Base-by-base conservation (phyloP, 2,329 filamentous ascomycete species). In the Penicillium sp. region DNA sequence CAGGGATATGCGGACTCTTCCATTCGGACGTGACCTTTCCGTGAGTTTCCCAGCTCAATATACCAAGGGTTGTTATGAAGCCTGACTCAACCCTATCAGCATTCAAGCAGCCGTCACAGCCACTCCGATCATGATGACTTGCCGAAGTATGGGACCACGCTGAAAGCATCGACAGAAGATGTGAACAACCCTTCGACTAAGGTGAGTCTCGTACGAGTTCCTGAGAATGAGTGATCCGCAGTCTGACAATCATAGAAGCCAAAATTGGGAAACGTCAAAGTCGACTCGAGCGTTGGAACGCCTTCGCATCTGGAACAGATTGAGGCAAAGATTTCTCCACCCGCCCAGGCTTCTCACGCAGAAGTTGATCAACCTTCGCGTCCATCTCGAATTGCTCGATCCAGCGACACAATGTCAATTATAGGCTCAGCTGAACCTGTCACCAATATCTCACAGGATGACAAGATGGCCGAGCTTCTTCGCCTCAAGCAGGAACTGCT, bases 231-330 rank as follows among this genome's bases (percentile, higher is more conserved):
- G 54, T 41, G 11, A 59, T 11, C 31, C 27, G 47, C 4, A 27
- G 50, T 66, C 74, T 81, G 54, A 81, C 72, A 67, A 67, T 54
- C 67, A 59, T 67, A 79, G 75, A 80, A 80, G 77, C 74, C 78
- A 70, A 83, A 82, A 69, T 61, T 79, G 61, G 79, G 81, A 52
- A 73, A 72, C 60, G 66, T 61, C 55, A 74, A 63, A 53, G 64
- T 67, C 56, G 60, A 65, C 49, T 60, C 67, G 55, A 63, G 69
- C 55, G 56, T 60, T 47, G 72, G 71, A 37, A 66, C 73, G 27
- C 59, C 69, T 24, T 74, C 77, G n/a, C 72, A 77, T 9, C 86
- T 93, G 81, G 90, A 95, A 68, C 87, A 87, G 60, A 84, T 81
- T 46, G 70, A 79, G 31, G 73, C 75, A 36, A 78, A 74, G 40